These are phyloP conservation scores for Rugiboletus extremiorientalis DNA, from an alignment of 1,284 basidiomycete species.

Conservation along the genomic window DNA sequence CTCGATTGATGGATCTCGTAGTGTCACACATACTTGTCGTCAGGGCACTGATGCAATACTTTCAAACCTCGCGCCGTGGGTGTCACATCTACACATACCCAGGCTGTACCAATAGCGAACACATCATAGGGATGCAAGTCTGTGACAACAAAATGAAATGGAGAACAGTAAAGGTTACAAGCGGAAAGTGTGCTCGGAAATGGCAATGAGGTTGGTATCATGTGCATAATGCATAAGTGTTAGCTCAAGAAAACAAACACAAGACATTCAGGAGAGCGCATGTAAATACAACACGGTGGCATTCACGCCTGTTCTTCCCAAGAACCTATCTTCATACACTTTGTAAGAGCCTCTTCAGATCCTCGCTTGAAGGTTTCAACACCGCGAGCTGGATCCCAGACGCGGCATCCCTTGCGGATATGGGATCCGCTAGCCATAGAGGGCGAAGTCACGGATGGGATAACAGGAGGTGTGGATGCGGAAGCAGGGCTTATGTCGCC, in stretches of 20 bases:
- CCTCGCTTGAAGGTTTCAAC: constrained; percentile 80
- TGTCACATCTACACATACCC: too few species aligned
- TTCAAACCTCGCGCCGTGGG: too few species aligned
- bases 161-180: not conserved
- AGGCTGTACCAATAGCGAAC: not conserved
- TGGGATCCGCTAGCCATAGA: constrained; percentile 42
- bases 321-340: constrained; percentile 75
- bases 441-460: constrained; percentile 49
- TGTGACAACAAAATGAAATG: not conserved
- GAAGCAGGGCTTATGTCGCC: not conserved
- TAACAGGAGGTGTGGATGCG: constrained; percentile 32
- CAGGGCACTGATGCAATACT: too few species aligned
- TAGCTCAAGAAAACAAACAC: not conserved
- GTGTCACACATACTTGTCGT: too few species aligned
- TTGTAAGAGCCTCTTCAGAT: constrained; percentile 77
- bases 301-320: constrained; percentile 51
- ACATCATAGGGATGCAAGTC: not conserved
- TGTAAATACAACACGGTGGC: not conserved
- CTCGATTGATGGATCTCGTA: too few species aligned
- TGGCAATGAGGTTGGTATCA: constrained; percentile 1
- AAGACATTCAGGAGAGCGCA: not conserved
- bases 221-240: not conserved
- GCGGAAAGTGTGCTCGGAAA: not conserved
- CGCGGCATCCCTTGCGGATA: constrained; percentile 46
- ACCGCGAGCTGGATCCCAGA: constrained; percentile 77